Conservation (phyloP, 257 asterid genomes). For the Orobanche coerulescens region DNA sequence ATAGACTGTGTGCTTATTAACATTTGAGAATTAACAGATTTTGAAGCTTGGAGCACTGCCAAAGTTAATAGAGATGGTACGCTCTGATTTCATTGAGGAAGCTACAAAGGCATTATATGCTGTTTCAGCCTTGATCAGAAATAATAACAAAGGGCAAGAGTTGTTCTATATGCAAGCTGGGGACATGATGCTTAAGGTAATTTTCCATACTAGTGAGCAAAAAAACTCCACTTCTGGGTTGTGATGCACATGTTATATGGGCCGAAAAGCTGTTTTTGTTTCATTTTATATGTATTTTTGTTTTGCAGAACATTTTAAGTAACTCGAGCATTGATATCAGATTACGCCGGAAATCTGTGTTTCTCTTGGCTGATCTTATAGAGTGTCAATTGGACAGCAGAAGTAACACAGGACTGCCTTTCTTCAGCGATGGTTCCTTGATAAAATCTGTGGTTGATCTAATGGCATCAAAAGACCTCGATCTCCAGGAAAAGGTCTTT, state of each 20-base stretch:
- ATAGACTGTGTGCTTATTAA: conserved; percentile 18
- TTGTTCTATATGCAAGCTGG: conserved; percentile 64
- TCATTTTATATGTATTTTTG: neutral
- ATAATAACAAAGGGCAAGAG: conserved; percentile 50
- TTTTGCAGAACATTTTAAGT: conserved; percentile 57
- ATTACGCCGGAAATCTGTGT: conserved; percentile 52
- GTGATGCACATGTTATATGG: conserved; percentile 9
- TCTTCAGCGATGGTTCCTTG: conserved; percentile 46
- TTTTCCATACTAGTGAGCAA: conserved; percentile 13
- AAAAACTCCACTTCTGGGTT: conserved; percentile 5
- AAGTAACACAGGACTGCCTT: conserved; percentile 27
- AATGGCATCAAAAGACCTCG: conserved; percentile 51
- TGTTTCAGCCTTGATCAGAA: conserved; percentile 74
- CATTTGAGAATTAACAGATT: conserved; percentile 39
- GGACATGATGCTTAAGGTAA: conserved; percentile 73
- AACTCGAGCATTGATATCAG: conserved; percentile 62
- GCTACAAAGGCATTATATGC: conserved; percentile 74
- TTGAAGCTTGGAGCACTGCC: conserved; percentile 59
- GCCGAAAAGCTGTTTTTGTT: conserved; percentile 6
- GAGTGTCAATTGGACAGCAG: conserved; percentile 41
- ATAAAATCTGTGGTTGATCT: conserved; percentile 63
- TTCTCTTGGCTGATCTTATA: conserved; percentile 62
- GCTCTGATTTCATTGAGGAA: conserved; percentile 51
- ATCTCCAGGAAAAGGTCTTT: conserved; percentile 84
- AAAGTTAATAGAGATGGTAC: conserved; percentile 56